Evolutionary conservation across 2,329 filamentous ascomycete species (phyloP).

Genomic region (Sporothrix brasiliensis): DNA sequence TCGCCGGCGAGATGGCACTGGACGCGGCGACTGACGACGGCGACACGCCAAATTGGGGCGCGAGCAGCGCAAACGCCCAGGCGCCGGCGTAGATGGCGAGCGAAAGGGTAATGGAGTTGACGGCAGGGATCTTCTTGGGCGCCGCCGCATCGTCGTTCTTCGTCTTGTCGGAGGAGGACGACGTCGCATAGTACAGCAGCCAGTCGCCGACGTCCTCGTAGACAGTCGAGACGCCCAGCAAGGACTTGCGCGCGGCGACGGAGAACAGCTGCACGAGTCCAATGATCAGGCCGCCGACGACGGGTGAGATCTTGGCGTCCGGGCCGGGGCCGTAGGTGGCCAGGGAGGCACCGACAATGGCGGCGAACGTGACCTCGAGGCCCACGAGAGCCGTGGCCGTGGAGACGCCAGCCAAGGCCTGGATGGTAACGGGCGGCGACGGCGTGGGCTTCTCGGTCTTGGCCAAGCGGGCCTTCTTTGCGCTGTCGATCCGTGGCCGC

Average conservation of each 20-base stretch:
- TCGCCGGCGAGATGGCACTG: conserved; percentile 42
- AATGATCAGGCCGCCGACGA: conserved; percentile 62
- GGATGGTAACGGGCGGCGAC: conserved; percentile 41
- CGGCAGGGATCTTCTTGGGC: conserved; percentile 38
- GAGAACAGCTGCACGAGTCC: conserved; percentile 61
- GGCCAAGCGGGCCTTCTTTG: background rate
- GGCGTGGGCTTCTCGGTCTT: conserved; percentile 8
- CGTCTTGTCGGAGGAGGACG: background rate
- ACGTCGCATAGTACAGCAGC: conserved; percentile 45
- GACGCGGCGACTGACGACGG: conserved; percentile 34
- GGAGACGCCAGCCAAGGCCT: conserved; percentile 49
- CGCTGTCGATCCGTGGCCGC: conserved; percentile 39
- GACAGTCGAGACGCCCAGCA: conserved; percentile 63
- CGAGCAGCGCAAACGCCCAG: background rate
- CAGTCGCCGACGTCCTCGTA: conserved; percentile 64
- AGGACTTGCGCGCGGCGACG: conserved; percentile 54
- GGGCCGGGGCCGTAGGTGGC: conserved; percentile 41
- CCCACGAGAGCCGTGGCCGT: conserved; percentile 45
- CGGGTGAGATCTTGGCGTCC: conserved; percentile 47
- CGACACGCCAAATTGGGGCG: conserved; percentile 29
- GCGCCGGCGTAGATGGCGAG: conserved; percentile 43
- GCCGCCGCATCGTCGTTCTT: too few relatives aligned
- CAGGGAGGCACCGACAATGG: conserved; percentile 46
- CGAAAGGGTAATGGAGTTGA: conserved; percentile 35
- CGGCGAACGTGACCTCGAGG: conserved; percentile 50